phyloP scores from a whole-genome alignment of 805 yeast genomes.

The Diddensiella santjacobensis region DNA sequence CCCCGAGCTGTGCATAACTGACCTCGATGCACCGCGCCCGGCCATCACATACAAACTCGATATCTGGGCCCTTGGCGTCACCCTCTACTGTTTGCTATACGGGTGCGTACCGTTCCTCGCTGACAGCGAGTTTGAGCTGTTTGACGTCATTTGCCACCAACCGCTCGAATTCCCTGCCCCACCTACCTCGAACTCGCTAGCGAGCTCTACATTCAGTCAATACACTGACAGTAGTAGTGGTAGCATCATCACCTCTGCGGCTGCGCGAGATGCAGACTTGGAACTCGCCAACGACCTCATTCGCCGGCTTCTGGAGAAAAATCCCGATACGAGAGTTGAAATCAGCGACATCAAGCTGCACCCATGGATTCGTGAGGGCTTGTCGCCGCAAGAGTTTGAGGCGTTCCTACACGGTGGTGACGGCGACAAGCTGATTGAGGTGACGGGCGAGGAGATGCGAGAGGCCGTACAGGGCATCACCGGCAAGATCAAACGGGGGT shows the following conservation, averaged over 20 bases:
- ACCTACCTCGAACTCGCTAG: constrained; percentile 3
- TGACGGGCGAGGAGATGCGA: constrained; percentile 63
- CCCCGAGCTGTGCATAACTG: constrained; percentile 52
- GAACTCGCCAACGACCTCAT: constrained; percentile 51
- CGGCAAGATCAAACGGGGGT: constrained; percentile 51
- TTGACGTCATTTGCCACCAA: constrained; percentile 70
- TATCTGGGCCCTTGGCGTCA: constrained; percentile 97
- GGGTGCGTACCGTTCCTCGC: constrained; percentile 90
- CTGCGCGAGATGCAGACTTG: constrained; percentile 24
- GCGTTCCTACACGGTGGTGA: constrained; percentile 31
- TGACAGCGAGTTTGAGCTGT: constrained; percentile 78
- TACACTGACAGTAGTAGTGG: no score
- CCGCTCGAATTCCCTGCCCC: constrained; percentile 54
- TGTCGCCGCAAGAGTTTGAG: constrained; percentile 31
- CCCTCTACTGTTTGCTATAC: constrained; percentile 79
- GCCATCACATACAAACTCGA: constrained; percentile 78
- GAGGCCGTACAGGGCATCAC: constrained; percentile 84
- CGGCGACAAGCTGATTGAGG: constrained; percentile 46
- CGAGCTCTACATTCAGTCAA: neutral
- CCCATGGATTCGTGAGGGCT: constrained; percentile 56
- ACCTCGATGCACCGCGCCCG: constrained; percentile 25
- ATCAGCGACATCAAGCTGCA: constrained; percentile 72
- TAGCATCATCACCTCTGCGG: neutral
- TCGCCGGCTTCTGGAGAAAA: constrained; percentile 57
- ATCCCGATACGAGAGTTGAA: constrained; percentile 64